Base-by-base conservation (phyloP, 2,329 filamentous ascomycete species). In the Pseudonectria buxi region DNA sequence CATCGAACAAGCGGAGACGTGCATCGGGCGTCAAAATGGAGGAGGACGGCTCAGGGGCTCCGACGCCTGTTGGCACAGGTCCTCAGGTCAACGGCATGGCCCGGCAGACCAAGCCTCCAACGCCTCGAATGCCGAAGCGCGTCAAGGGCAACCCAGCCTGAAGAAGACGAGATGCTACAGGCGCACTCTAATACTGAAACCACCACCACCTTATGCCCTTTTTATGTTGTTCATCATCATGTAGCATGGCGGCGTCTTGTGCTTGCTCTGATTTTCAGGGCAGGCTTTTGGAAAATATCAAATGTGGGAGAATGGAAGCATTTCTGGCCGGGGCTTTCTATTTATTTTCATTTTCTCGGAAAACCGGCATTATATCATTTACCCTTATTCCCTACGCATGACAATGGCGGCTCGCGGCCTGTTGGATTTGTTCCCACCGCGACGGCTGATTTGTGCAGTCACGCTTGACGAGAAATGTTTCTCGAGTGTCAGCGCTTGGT, bases 21-120 rank as follows among this genome's bases (percentile, higher is more conserved):
- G 70, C 73, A 1, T 78, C 74, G 0, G 68, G 68, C 4, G 71
- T 78, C 14, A 78, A 78, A 60, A 56, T 59, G 4, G 75, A 78
- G 43, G 74, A 78, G 10, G 73, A 76, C 15, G 64, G 62, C 6
- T 60, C 65, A 24, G 65, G 61, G 14, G 70, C 66, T 4, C 69
- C 71, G 3, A 74, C 73, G 6, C 71, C 72, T 2, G 53, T 34
- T n/a, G 51, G 53, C 13, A 39, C 49, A 15, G 59, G 56, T 10
- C 56, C 57, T 28, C 71, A 74, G 47, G 61, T 74, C 27, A 78
- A 77, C 46, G 74, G 72, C 6, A 63, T 72, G 16, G 56, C 66
- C 45, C 67, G 69, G 50, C 62, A 62, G 28, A 73, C 72, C 43
- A 77, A 78, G 50, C 74, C 73, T 6, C 65, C 71, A 18, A 78